These are phyloP conservation scores for Lentinus brumalis DNA, from an alignment of 768 basidiomycete genomes.

Conservation along the genomic window DNA sequence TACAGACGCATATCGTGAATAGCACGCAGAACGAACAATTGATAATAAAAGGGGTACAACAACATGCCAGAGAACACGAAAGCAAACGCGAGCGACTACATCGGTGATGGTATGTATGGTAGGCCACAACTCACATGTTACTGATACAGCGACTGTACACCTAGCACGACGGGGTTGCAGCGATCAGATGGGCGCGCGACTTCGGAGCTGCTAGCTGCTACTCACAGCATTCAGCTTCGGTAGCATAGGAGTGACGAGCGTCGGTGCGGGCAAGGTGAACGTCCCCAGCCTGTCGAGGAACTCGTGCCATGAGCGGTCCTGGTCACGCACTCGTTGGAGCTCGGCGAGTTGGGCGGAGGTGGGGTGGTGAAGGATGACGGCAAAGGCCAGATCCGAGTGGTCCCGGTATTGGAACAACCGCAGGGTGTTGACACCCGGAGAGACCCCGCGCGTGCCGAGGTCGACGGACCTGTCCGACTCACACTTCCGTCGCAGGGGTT, in stretches of 20 bases:
- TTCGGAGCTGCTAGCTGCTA: not conserved
- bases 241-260: not conserved
- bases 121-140: not conserved
- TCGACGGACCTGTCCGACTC: conserved; percentile 15
- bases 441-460: conserved; percentile 6
- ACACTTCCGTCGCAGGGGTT: not conserved
- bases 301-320: conserved; percentile 8
- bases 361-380: conserved; percentile 19
- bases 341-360: conserved; percentile 16
- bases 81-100: not conserved
- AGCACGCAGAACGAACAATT: not conserved
- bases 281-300: conserved; percentile 2
- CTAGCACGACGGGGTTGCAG: not conserved
- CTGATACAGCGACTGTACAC: not conserved
- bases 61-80: not conserved
- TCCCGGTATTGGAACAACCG: conserved; percentile 19
- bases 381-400: conserved; percentile 20
- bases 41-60: not conserved
- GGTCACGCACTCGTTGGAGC: conserved; percentile 7
- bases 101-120: not conserved
- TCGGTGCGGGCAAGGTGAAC: conserved; percentile 8
- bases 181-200: not conserved
- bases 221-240: not conserved
- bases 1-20: not conserved
- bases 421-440: conserved; percentile 17